A percentile compares a stretch with the other conserved stretches of the same genome.
phyloP scores from a whole-genome alignment of 2,329 filamentous ascomycete species.

The Aureobasidium sp. region DNA sequence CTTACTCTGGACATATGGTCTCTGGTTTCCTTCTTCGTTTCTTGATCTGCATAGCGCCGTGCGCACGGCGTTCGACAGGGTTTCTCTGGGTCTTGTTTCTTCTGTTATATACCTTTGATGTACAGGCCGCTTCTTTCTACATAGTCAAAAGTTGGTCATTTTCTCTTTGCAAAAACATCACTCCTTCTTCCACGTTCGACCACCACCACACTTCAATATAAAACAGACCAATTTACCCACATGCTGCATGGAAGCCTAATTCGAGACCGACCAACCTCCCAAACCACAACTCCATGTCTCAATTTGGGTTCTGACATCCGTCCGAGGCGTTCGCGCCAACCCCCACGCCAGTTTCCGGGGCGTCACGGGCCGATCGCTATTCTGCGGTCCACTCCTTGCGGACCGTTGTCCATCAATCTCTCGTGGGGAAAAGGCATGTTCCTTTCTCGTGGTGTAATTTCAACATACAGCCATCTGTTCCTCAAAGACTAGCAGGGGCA shows the following conservation, averaged over 20 bases:
- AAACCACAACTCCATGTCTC: neutral
- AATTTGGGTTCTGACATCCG: neutral
- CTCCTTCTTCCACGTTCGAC: neutral
- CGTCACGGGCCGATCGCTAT: slow-evolving; percentile 2
- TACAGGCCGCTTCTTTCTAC: neutral
- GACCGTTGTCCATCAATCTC: slow-evolving; percentile 7
- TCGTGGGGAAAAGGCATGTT: neutral
- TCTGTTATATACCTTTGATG: slow-evolving; percentile 11
- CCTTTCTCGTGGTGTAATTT: neutral
- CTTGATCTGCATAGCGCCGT: slow-evolving; percentile 9
- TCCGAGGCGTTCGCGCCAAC: slow-evolving; percentile 4
- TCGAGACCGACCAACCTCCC: neutral
- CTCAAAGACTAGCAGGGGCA: neutral
- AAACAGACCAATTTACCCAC: too few relatives aligned
- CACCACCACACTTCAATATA: neutral
- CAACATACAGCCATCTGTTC: neutral
- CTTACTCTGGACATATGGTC: neutral
- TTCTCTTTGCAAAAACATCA: neutral
- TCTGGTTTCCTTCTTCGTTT: neutral
- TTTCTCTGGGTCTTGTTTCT: neutral
- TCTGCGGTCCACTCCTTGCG: neutral
- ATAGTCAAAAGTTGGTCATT: neutral
- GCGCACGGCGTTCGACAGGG: slow-evolving; percentile 11
- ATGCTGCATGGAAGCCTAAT: neutral
- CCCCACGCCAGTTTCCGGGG: neutral